These are phyloP conservation scores for Durio zibethinus DNA, from an alignment of 345 rosid species.

Conservation along the genomic window DNA sequence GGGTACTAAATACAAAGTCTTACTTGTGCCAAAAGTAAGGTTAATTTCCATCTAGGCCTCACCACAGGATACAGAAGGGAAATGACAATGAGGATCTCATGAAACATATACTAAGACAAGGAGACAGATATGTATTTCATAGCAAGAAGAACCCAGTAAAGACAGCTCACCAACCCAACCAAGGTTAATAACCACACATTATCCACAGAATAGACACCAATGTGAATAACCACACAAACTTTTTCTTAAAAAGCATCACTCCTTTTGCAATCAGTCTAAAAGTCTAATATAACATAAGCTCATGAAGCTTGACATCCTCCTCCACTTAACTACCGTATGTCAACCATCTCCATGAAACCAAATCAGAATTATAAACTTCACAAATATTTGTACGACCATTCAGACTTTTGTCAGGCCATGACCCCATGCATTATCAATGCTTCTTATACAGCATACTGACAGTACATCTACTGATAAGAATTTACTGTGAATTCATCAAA, in stretches of 20 bases:
- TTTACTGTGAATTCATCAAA: background rate
- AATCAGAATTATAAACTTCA: background rate
- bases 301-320: slow-evolving; percentile 4
- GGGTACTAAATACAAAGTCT: background rate
- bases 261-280: background rate
- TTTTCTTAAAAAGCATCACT: background rate
- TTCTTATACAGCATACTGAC: background rate
- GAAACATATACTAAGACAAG: background rate
- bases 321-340: background rate
- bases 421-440: background rate
- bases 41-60: background rate
- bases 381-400: background rate
- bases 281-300: background rate
- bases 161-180: background rate
- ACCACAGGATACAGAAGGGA: background rate
- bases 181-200: background rate
- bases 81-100: background rate
- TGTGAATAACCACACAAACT: background rate
- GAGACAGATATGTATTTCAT: background rate
- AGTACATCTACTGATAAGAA: background rate
- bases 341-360: background rate
- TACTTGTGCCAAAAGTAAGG: background rate
- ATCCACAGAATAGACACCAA: background rate
- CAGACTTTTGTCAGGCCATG: background rate
- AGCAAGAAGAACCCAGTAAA: background rate